Percentiles rank a stretch among this genome's conserved stretches.
Conservation (phyloP, 2,329 filamentous ascomycete species). For the Aspergillus oerlinghausenensis region DNA sequence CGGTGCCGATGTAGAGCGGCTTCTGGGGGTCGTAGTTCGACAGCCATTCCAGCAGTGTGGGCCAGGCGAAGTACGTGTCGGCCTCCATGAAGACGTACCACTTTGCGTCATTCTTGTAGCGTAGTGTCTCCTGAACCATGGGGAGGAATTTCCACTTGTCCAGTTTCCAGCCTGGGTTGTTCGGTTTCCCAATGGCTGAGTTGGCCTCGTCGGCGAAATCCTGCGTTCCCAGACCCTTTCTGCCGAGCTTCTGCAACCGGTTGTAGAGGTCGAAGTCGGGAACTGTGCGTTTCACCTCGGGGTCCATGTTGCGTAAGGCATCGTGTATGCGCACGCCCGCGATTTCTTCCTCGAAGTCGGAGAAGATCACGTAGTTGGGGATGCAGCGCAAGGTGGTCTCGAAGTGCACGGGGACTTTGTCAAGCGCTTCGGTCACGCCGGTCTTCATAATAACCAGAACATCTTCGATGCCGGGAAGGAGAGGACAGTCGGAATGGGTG, state of each 20-base stretch:
- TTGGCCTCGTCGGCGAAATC: constrained; percentile 37
- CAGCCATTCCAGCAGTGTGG: constrained; percentile 52
- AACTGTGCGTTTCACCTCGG: constrained; percentile 34
- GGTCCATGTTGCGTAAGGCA: constrained; percentile 44
- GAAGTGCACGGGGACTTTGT: constrained; percentile 54
- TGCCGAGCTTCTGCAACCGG: constrained; percentile 41
- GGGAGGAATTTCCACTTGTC: constrained; percentile 58
- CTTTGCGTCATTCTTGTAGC: constrained; percentile 43
- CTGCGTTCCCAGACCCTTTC: constrained; percentile 37
- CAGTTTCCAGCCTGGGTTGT: constrained; percentile 48
- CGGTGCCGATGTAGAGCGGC: constrained; percentile 51
- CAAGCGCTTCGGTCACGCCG: constrained; percentile 53
- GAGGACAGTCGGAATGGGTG: constrained; percentile 21
- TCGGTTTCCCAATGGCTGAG: constrained; percentile 38
- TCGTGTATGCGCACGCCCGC: constrained; percentile 49
- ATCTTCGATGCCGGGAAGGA: constrained; percentile 44
- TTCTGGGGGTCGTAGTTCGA: constrained; percentile 45
- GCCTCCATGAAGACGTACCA: constrained; percentile 60
- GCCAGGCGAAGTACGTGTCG: constrained; percentile 55
- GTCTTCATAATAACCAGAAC: constrained; percentile 56
- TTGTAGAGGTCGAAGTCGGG: constrained; percentile 52
- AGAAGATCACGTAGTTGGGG: constrained; percentile 54
- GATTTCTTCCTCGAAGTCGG: constrained; percentile 53
- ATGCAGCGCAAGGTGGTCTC: constrained; percentile 53
- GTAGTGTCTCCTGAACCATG: constrained; percentile 48